Evolutionary conservation across 331 rosid species (phyloP), one percentile per base, ranked within the genome.

Genomic region (Rosa hybrid): DNA sequence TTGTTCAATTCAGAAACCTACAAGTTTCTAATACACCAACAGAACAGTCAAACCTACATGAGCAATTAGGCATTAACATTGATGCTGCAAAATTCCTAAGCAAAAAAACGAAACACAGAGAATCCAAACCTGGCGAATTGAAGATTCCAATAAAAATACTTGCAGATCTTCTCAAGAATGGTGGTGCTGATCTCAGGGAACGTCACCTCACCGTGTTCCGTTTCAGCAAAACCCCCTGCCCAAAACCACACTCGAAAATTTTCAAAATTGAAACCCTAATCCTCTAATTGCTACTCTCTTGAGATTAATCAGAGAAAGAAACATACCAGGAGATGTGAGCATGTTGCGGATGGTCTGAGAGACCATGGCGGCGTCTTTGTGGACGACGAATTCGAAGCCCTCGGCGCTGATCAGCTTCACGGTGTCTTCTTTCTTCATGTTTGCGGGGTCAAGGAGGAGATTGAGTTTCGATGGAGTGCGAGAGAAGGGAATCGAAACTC

Each of bases 141-240:
- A 75, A 96, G 98, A 82, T 93, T 92, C 99, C 99, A 96, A 83
- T 93, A 85, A 80, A 93, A 96, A 77, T 93, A 96, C 90, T 96
- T 96, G 83, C 99, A 96, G 81, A 96, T 93, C 89, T 96, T 96
- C 90, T 96, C 99, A 38, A 96, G 98, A 83, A 96, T 93, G 41
- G 98, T 86, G 84, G 98, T 89, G 88, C 91, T 96, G 82, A 96
- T 93, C 88, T 96, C 99, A 11, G 99, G 98, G 78, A 96, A 96
- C 53, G 94, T 92, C 25, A 96, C 99, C 86, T 90, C 91, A 14
- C 98, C 90, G 53, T 81, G 97, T 77, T 92, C 86, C 60, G 90
- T 86, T 75, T 96, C 99, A 70, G 99, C 82, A 79, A 96, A 96
- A 84, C 97, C 85, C 72, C 99, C 99, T 96, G 71, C 62, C 64